These are phyloP conservation scores for Populus simonii DNA, from an alignment of 345 rosid genomes.

Conservation along the genomic window DNA sequence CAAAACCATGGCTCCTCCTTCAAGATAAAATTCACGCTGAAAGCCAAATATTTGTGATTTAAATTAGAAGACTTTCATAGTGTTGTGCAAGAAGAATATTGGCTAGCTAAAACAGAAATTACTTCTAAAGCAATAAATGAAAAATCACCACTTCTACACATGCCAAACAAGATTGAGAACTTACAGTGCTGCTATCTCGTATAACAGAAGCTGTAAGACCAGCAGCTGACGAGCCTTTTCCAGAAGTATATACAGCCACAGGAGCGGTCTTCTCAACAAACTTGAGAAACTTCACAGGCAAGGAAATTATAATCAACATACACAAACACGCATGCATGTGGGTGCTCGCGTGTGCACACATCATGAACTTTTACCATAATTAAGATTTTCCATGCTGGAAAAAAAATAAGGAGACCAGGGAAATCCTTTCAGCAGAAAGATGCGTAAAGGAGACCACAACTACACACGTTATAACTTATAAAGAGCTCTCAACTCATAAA, in stretches of 20 bases:
- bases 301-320: neutral
- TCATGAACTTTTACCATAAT: neutral
- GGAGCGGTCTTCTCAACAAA: conserved; percentile 98
- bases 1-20: conserved; percentile 99
- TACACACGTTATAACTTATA: neutral
- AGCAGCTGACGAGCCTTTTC: conserved; percentile 97
- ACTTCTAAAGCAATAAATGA: neutral
- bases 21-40: conserved; percentile 97
- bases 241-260: conserved; percentile 92
- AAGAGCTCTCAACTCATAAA: conserved; percentile 1
- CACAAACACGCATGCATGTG: neutral
- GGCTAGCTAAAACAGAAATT: neutral
- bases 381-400: neutral
- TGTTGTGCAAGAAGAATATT: neutral
- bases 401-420: neutral
- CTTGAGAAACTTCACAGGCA: conserved; percentile 68
- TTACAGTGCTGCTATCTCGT: conserved; percentile 76
- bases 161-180: conserved; percentile 26
- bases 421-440: neutral
- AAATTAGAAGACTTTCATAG: conserved; percentile 15
- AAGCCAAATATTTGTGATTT: conserved; percentile 8
- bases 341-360: neutral
- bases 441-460: neutral
- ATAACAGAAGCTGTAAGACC: conserved; percentile 98
- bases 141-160: neutral